Base-by-base conservation (phyloP, 1,284 basidiomycete species). In the Xerocomus minutiporus region DNA sequence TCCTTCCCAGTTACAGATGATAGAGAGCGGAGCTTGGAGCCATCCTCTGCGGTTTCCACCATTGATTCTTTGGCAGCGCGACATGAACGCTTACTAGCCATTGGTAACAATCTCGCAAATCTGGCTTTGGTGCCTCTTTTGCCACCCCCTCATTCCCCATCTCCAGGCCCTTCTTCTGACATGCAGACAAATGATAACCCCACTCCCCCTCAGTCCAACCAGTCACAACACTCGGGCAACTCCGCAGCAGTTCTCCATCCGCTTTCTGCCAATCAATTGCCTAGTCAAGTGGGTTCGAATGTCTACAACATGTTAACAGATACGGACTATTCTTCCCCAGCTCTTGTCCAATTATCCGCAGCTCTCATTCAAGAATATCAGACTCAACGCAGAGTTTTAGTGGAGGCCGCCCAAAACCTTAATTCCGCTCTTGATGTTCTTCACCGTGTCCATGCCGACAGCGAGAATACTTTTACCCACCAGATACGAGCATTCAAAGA, bases 31-130 rank as follows among this genome's bases (percentile, higher is more conserved):
- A 56, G 50, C 29, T 11, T 39, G 9, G 51, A 34, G 3, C 52
- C 36, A 17, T 35, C 54, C n/a, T 45, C 51, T 17, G 3, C 42
- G 3, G 7, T 23, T 25, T 8, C 50, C 5, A 31, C 29, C 11
- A 11, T 11, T 1, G 54, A 64, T 48, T 48, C 57, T 9, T 48
- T 64, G 42, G 41, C 26, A 9, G 26, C 38, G 11, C 54, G 40
- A 42, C 57, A 57, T 44, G 53, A 50, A 25, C 65, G 50, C 29
- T 46, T 66, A 32, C 54, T 55, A 31, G 51, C 53, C n/a, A 61
- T 65, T 23, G 56, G 46, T 13, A 32, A 51, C 17, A 57, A 38
- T 38, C 59, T 66, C 29, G 51, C 50, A 3, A 49, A 50, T 29
- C 11, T 64, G 20, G 44, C 50, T 34, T 44, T 44, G 8, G 50